Evolutionary conservation across 192 early-diverging fungal genomes (phyloP).

Genomic region (Backusella parvicylindrica): DNA sequence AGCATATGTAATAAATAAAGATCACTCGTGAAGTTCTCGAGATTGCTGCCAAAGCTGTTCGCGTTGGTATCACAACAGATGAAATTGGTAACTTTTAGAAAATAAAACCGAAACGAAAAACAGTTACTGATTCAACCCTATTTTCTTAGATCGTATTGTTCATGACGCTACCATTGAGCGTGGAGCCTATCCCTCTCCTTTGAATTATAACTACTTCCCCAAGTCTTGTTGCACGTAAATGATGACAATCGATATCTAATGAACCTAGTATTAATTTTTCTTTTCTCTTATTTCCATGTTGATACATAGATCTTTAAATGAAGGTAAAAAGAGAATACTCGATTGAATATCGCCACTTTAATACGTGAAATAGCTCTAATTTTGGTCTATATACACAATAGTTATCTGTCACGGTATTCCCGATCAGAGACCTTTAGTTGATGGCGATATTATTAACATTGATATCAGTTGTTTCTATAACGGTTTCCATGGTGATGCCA

Average conservation of each 20-base stretch:
- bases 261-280: neutral
- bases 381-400: conserved; percentile 80
- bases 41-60: conserved; percentile 73
- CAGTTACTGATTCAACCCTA: neutral
- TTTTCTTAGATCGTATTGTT: conserved; percentile 70
- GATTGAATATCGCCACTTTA: conserved; percentile 80
- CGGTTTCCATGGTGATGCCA: conserved; percentile 94
- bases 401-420: conserved; percentile 99
- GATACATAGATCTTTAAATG: conserved; percentile 39
- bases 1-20: conserved; percentile 35
- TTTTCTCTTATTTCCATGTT: neutral
- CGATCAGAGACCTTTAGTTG: conserved; percentile 85
- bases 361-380: conserved; percentile 94
- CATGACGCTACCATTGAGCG: conserved; percentile 94
- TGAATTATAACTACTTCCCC: conserved; percentile 96
- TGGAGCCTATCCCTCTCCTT: conserved; percentile 90
- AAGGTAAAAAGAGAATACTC: conserved; percentile 96
- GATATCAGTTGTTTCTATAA: conserved; percentile 87
- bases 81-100: conserved; percentile 60
- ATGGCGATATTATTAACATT: conserved; percentile 96
- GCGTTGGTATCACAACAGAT: conserved; percentile 88
- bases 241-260: neutral
- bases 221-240: conserved; percentile 90
- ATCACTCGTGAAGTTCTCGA: conserved; percentile 90
- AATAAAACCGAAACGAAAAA: neutral